A percentile compares a stretch with the other conserved stretches of the same genome.
These are phyloP conservation scores for Brassica balearica DNA, from an alignment of 441 rosid species.

Conservation along the genomic window DNA sequence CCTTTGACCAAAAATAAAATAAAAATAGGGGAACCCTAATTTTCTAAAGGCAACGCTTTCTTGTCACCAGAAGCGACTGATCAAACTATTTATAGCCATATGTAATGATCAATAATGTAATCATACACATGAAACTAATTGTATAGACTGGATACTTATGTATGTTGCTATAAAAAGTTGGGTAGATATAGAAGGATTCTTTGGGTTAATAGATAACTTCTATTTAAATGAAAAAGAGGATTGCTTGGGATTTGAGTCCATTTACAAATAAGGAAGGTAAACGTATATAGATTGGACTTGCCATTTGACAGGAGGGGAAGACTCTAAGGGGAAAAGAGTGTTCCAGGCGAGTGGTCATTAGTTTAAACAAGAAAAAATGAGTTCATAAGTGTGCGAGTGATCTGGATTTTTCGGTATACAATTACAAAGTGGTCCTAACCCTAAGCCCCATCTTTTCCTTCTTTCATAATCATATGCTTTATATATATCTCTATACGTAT, in stretches of 20 bases:
- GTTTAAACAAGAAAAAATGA: slow-evolving; percentile 19
- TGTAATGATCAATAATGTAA: background rate
- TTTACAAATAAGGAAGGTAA: slow-evolving; percentile 6
- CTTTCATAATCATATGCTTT: slow-evolving; percentile 38
- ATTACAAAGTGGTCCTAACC: slow-evolving; percentile 45
- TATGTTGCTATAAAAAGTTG: background rate
- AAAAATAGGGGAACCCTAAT: slow-evolving; percentile 2
- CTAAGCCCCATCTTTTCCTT: slow-evolving; percentile 30
- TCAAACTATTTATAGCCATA: slow-evolving; percentile 24
- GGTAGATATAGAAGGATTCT: background rate
- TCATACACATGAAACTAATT: slow-evolving; percentile 12
- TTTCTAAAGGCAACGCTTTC: slow-evolving; percentile 35
- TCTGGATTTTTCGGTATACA: slow-evolving; percentile 35
- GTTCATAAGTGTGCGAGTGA: slow-evolving; percentile 23
- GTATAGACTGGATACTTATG: background rate
- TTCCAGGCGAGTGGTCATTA: slow-evolving; percentile 38
- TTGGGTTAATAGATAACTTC: background rate
- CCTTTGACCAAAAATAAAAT: background rate
- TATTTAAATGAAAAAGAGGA: background rate
- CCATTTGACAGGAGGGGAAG: slow-evolving; percentile 13
- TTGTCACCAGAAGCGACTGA: background rate
- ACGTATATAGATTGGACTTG: background rate
- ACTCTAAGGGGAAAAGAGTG: slow-evolving; percentile 21
- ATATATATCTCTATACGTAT: slow-evolving; percentile 12
- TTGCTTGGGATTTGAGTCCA: slow-evolving; percentile 7